These are phyloP conservation scores for Dianthus caryophyllus DNA, from an alignment of 148 eudicot genomes.

Conservation along the genomic window DNA sequence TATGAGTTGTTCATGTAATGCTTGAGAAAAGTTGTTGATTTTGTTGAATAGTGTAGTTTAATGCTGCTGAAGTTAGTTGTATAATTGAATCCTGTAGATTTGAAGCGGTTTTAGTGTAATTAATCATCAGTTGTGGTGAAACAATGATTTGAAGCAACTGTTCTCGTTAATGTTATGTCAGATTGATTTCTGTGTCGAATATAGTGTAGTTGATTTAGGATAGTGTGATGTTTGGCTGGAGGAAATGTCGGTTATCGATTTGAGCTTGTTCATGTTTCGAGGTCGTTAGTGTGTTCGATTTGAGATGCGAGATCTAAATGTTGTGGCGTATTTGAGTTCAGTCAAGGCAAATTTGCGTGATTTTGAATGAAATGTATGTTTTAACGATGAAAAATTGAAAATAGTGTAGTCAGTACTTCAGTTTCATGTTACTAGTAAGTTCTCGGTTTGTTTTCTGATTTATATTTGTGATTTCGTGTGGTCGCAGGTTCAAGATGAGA, in stretches of 20 bases:
- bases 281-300: not conserved
- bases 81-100: not conserved
- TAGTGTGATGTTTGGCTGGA: too few species aligned
- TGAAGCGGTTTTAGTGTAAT: not conserved
- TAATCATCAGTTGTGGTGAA: not conserved
- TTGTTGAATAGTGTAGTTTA: too few species aligned
- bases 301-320: not conserved
- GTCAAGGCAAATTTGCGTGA: not conserved
- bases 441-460: not conserved
- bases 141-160: not conserved
- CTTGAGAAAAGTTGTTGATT: too few species aligned
- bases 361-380: not conserved
- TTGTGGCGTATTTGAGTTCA: not conserved
- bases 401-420: not conserved
- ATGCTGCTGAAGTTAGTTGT: too few species aligned
- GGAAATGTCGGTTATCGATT: too few species aligned
- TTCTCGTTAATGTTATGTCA: not conserved
- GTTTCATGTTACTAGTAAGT: not conserved
- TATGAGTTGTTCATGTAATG: too few species aligned
- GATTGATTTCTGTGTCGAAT: not conserved
- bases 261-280: not conserved
- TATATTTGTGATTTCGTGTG: not conserved
- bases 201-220: too few species aligned
- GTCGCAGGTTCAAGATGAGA: constrained; percentile 31
- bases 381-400: not conserved